Percentiles rank a stretch among this genome's conserved stretches.
Evolutionary conservation across 768 basidiomycete species (phyloP).

Genomic region (Trametes gibbosa): DNA sequence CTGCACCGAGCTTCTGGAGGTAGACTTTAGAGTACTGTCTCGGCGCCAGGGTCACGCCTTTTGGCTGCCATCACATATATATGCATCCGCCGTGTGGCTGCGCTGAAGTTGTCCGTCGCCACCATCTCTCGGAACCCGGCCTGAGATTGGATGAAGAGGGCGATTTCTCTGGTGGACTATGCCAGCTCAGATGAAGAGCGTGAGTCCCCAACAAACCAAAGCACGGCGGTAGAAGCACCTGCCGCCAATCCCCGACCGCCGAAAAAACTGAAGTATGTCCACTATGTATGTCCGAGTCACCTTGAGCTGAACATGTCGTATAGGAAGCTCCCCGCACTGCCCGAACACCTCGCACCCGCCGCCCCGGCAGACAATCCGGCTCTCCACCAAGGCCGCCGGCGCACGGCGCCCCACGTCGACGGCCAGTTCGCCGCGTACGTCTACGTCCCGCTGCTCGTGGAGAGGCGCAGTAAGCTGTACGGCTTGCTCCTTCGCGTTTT

Average conservation of each 20-base stretch:
- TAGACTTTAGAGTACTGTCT: no score
- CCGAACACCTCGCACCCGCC: conserved; percentile 44
- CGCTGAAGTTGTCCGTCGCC: no score
- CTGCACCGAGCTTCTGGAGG: no score
- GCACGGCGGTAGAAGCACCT: not conserved
- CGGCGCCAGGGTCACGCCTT: no score
- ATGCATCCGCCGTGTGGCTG: no score
- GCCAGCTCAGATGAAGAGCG: conserved; percentile 24
- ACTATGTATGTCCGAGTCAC: not conserved
- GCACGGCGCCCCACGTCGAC: conserved; percentile 75
- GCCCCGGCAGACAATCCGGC: conserved; percentile 69
- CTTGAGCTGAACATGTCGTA: not conserved
- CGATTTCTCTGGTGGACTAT: conserved; percentile 16
- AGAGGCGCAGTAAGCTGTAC: conserved; percentile 42
- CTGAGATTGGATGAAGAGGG: conserved; percentile 21
- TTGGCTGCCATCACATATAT: no score
- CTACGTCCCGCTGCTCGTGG: conserved; percentile 60
- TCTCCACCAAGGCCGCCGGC: conserved; percentile 79
- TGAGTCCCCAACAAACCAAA: not conserved
- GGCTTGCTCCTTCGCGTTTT: conserved; percentile 46
- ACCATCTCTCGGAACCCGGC: no score
- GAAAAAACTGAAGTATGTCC: conserved; percentile 10
- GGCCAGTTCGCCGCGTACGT: conserved; percentile 85
- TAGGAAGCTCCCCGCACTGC: conserved; percentile 58
- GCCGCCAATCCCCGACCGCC: not conserved